These are phyloP conservation scores for Pleurotus tuber-regium DNA, from an alignment of 768 basidiomycete genomes.

Conservation along the genomic window DNA sequence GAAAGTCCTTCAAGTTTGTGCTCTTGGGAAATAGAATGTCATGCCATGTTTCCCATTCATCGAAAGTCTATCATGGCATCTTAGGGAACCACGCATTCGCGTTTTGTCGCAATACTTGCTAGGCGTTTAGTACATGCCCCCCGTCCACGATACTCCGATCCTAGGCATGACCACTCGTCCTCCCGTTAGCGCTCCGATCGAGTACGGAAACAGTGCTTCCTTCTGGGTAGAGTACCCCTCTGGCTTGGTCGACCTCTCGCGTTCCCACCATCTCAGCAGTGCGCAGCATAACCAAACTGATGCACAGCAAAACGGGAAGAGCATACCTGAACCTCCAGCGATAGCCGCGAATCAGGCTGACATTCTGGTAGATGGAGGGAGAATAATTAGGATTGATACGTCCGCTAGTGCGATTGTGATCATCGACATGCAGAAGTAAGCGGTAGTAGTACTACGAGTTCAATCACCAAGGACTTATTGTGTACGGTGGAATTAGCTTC, in stretches of 20 bases:
- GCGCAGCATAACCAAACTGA: slow-evolving; percentile 9
- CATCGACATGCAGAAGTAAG: slow-evolving; percentile 75
- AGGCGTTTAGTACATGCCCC: slow-evolving; percentile 8
- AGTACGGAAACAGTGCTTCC: slow-evolving; percentile 52
- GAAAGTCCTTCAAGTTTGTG: too few species aligned
- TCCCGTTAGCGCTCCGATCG: slow-evolving; percentile 37
- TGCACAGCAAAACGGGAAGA: too few species aligned
- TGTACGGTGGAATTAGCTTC: slow-evolving; percentile 36
- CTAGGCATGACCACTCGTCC: slow-evolving; percentile 47
- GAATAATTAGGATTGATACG: slow-evolving; percentile 48
- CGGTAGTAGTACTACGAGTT: background rate
- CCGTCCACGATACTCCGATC: slow-evolving; percentile 37
- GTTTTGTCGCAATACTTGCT: background rate
- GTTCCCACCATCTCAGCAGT: slow-evolving; percentile 37
- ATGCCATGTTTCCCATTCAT: too few species aligned
- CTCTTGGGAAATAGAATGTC: too few species aligned
- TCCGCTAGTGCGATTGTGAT: slow-evolving; percentile 55
- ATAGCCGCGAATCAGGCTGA: slow-evolving; percentile 44
- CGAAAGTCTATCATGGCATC: too few species aligned
- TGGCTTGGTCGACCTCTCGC: slow-evolving; percentile 60
- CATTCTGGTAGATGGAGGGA: slow-evolving; percentile 49
- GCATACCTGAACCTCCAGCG: slow-evolving; percentile 23
- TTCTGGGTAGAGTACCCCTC: slow-evolving; percentile 74
- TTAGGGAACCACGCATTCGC: background rate
- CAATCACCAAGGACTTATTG: background rate